Conservation (phyloP, 2,329 filamentous ascomycete genomes). For the Lachnellula suecica region DNA sequence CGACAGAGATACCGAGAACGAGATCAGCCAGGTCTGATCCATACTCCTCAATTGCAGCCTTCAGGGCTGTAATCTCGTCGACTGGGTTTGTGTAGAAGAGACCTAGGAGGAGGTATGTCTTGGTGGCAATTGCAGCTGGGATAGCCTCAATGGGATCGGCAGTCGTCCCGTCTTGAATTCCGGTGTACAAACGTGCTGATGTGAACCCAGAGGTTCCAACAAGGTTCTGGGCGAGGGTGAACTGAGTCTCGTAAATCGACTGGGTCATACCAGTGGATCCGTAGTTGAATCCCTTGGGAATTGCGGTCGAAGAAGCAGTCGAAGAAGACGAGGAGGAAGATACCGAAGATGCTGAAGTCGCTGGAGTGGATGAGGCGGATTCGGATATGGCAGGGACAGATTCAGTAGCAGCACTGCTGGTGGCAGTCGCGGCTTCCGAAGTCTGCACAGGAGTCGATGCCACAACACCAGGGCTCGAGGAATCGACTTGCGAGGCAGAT, state of each 20-base stretch:
- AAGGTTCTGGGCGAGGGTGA: slow-evolving; percentile 64
- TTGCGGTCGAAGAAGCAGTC: slow-evolving; percentile 36
- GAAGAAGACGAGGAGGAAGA: no score
- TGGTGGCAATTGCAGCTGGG: slow-evolving; percentile 75
- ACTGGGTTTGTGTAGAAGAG: slow-evolving; percentile 77
- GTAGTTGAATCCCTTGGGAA: slow-evolving; percentile 62
- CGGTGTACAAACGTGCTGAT: slow-evolving; percentile 73
- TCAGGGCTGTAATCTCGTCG: slow-evolving; percentile 61
- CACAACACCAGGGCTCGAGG: no score
- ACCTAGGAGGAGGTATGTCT: slow-evolving; percentile 75
- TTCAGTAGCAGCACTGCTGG: no score
- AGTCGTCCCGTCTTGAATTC: slow-evolving; percentile 57
- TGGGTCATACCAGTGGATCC: slow-evolving; percentile 68
- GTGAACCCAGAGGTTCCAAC: slow-evolving; percentile 65
- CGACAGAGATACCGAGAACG: slow-evolving; percentile 81
- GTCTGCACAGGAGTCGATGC: no score
- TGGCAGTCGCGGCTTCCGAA: no score
- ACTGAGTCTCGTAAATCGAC: slow-evolving; percentile 67
- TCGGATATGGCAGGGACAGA: no score
- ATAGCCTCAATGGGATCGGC: slow-evolving; percentile 70
- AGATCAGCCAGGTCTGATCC: slow-evolving; percentile 63
- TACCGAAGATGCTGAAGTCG: no score
- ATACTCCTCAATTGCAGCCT: slow-evolving; percentile 66
- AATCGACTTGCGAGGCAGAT: no score
- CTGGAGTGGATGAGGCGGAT: no score